A percentile compares a stretch with the other conserved stretches of the same genome.
phyloP scores from a whole-genome alignment of 2,329 filamentous ascomycete genomes.

The Cladophialophora bantiana region DNA sequence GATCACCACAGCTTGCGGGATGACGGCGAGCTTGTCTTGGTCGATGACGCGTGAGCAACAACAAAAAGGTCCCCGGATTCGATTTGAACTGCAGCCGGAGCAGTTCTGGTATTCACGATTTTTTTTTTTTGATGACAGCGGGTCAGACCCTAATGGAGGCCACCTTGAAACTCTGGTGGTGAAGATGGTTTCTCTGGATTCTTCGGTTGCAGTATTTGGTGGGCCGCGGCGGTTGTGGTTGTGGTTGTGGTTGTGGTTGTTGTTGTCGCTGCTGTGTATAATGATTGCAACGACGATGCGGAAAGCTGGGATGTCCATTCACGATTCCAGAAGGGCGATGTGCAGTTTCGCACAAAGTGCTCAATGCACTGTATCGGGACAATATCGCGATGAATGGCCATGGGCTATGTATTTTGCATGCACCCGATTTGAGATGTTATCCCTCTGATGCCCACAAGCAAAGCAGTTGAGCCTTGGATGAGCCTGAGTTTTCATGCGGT shows the following conservation, averaged over 20 bases:
- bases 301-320: slow-evolving; percentile 8
- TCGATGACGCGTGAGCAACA: background rate
- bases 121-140: slow-evolving; percentile 13
- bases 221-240: slow-evolving; percentile 7
- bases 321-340: slow-evolving; percentile 10
- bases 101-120: slow-evolving; percentile 10
- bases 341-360: slow-evolving; percentile 2
- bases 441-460: slow-evolving; percentile 2
- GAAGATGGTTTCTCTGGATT: slow-evolving; percentile 3
- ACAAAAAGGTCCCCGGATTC: slow-evolving; percentile 13
- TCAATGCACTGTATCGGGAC: slow-evolving; percentile 10
- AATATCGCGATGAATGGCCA: slow-evolving; percentile 1
- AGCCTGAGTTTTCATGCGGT: slow-evolving; percentile 4
- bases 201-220: slow-evolving; percentile 9
- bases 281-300: background rate
- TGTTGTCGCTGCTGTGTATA: slow-evolving; percentile 9
- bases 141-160: background rate
- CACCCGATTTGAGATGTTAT: background rate
- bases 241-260: slow-evolving; percentile 1
- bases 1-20: background rate
- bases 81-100: slow-evolving; percentile 9
- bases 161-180: slow-evolving; percentile 2
- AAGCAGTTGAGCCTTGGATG: slow-evolving; percentile 8
- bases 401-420: slow-evolving; percentile 2
- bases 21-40: background rate